Evolutionary conservation across 345 rosid genomes (phyloP).

Genomic region (Eutrema heterophyllum): DNA sequence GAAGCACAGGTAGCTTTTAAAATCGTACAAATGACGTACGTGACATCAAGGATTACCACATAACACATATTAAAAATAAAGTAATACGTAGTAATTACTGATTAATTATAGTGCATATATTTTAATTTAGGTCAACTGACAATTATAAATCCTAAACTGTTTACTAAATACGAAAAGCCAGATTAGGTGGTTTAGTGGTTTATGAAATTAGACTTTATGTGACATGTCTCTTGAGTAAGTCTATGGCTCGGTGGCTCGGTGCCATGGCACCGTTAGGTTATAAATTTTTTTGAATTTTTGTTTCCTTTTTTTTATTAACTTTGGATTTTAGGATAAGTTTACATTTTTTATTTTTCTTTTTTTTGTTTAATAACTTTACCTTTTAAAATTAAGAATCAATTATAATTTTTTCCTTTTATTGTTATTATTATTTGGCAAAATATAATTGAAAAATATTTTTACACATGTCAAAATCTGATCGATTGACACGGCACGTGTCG

Average conservation of each 20-base stretch:
- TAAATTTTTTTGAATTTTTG: no score
- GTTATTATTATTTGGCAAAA: no score
- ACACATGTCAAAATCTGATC: no score
- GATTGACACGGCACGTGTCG: no score
- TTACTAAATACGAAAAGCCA: slow-evolving; percentile 22
- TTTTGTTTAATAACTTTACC: no score
- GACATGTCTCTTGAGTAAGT: background rate
- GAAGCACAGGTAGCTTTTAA: background rate
- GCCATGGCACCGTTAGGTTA: background rate
- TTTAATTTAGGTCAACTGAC: slow-evolving; percentile 6
- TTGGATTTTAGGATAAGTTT: no score
- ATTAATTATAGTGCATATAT: background rate
- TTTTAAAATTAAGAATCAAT: no score
- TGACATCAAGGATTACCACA: slow-evolving; percentile 32
- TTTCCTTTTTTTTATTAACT: no score
- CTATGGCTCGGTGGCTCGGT: background rate
- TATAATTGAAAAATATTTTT: no score
- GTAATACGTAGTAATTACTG: background rate
- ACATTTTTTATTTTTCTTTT: no score
- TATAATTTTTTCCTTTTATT: no score
- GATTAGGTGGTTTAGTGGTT: background rate
- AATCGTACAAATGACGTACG: background rate
- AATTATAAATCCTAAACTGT: background rate
- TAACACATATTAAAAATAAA: background rate
- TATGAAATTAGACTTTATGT: background rate